Conservation (phyloP, 1,284 basidiomycete genomes). For the Spongispora temasekensis region DNA sequence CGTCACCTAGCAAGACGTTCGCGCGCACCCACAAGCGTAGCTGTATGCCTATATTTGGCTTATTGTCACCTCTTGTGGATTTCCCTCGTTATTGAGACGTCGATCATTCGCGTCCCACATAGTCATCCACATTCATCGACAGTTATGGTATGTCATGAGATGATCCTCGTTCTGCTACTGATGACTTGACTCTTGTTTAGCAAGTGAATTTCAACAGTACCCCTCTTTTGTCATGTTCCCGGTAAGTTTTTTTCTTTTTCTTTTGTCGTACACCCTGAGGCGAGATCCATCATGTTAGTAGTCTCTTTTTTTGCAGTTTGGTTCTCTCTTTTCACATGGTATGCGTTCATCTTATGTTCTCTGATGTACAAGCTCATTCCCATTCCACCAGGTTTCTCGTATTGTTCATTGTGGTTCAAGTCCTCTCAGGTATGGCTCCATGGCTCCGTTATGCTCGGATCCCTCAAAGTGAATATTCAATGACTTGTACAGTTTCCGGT, state of each 20-base stretch:
- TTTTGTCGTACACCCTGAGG: background rate
- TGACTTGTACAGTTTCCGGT: too few relatives aligned
- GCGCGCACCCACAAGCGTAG: background rate
- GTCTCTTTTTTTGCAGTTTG: background rate
- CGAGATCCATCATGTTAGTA: background rate
- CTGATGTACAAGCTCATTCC: too few relatives aligned
- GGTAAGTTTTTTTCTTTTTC: background rate
- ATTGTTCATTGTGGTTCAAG: too few relatives aligned
- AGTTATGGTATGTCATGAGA: conserved; percentile 6
- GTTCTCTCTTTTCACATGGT: conserved; percentile 5
- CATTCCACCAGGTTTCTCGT: too few relatives aligned
- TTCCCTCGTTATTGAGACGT: conserved; percentile 11
- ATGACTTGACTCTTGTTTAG: conserved; percentile 3
- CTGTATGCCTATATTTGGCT: background rate
- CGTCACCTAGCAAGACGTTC: conserved; percentile 6
- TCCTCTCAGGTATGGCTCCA: too few relatives aligned
- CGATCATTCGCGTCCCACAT: background rate
- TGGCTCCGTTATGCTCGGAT: too few relatives aligned
- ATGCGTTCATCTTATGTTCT: too few relatives aligned
- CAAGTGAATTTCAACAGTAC: conserved; percentile 16
- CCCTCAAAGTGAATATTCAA: too few relatives aligned
- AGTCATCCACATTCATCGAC: conserved; percentile 16
- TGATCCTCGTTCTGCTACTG: background rate
- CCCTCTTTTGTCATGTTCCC: conserved; percentile 11
- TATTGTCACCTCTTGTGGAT: conserved; percentile 3